phyloP scores from a whole-genome alignment of 768 basidiomycete species.

The Rhizopogon roseolus region DNA sequence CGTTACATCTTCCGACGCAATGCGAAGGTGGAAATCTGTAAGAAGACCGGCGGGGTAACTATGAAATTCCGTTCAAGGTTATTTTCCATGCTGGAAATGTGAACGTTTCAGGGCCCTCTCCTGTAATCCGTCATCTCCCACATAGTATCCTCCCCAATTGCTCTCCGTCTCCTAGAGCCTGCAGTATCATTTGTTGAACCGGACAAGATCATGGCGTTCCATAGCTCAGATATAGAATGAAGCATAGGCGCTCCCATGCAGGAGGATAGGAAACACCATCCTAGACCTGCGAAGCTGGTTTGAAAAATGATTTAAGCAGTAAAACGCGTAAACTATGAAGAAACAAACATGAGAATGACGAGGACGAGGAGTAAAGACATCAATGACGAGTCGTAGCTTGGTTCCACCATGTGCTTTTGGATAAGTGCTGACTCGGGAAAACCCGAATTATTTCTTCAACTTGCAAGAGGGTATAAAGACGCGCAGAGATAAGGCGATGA shows the following conservation, averaged over 20 bases:
- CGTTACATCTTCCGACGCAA: too few relatives aligned
- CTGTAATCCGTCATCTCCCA: slow-evolving; percentile 56
- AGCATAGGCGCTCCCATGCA: slow-evolving; percentile 54
- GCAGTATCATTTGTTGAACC: slow-evolving; percentile 26
- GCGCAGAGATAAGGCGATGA: too few relatives aligned
- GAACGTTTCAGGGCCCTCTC: slow-evolving; percentile 19
- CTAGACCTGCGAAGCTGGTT: slow-evolving; percentile 41
- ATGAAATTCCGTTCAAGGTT: neutral
- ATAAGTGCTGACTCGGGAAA: too few relatives aligned
- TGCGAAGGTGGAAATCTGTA: neutral
- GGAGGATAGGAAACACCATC: slow-evolving; percentile 67
- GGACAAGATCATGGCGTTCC: slow-evolving; percentile 39
- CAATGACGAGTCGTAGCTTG: slow-evolving; percentile 27
- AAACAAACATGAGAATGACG: slow-evolving; percentile 41
- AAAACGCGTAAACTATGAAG: neutral
- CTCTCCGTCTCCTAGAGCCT: slow-evolving; percentile 29
- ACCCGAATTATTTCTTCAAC: too few relatives aligned
- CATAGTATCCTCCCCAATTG: slow-evolving; percentile 42
- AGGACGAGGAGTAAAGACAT: slow-evolving; percentile 41
- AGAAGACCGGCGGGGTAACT: neutral
- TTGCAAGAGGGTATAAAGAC: too few relatives aligned
- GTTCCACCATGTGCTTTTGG: slow-evolving; percentile 6
- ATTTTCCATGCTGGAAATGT: neutral
- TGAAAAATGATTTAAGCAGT: neutral
- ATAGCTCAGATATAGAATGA: slow-evolving; percentile 39